A percentile compares a stretch with the other conserved stretches of the same genome.
These are phyloP conservation scores for Dujonia santamariae DNA, from an alignment of 1,139 yeast genomes.

Conservation along the genomic window DNA sequence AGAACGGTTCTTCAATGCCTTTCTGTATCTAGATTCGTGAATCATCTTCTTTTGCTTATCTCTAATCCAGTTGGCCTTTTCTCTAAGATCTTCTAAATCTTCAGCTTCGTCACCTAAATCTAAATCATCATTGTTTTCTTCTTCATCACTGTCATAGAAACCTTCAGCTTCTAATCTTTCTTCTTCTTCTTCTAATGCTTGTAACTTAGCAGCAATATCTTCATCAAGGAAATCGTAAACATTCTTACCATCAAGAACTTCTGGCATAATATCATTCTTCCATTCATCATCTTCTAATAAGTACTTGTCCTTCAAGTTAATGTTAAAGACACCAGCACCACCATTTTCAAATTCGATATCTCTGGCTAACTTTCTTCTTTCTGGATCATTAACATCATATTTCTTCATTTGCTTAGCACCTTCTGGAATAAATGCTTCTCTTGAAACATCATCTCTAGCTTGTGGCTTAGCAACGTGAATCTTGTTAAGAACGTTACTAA, in stretches of 20 bases:
- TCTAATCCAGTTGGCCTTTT: slow-evolving; percentile 94
- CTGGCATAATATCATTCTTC: slow-evolving; percentile 98
- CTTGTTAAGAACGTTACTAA: slow-evolving; percentile 84
- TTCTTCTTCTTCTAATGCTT: slow-evolving; percentile 96
- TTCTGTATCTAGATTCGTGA: slow-evolving; percentile 82
- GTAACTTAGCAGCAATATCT: slow-evolving; percentile 88
- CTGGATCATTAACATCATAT: slow-evolving; percentile 78
- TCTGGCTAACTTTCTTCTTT: slow-evolving; percentile 76
- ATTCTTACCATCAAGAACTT: slow-evolving; percentile 90
- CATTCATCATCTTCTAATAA: slow-evolving; percentile 92
- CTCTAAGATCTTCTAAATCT: slow-evolving; percentile 70
- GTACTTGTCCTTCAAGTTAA: slow-evolving; percentile 89
- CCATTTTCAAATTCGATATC: slow-evolving; percentile 94
- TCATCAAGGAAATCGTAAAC: slow-evolving; percentile 97
- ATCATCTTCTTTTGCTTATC: slow-evolving; percentile 92
- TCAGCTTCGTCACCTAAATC: slow-evolving; percentile 39
- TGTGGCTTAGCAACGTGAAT: slow-evolving; percentile 93
- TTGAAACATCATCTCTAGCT: slow-evolving; percentile 78
- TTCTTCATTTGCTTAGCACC: slow-evolving; percentile 52
- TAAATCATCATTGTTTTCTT: slow-evolving; percentile 39
- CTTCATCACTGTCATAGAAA: slow-evolving; percentile 89
- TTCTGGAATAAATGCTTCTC: slow-evolving; percentile 83
- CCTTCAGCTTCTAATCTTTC: slow-evolving; percentile 92
- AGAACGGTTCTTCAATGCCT: slow-evolving; percentile 83
- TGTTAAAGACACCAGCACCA: slow-evolving; percentile 97